Evolutionary conservation across 768 basidiomycete species (phyloP), one percentile per base, ranked within the genome.

Genomic region (Termitomyces sp.): DNA sequence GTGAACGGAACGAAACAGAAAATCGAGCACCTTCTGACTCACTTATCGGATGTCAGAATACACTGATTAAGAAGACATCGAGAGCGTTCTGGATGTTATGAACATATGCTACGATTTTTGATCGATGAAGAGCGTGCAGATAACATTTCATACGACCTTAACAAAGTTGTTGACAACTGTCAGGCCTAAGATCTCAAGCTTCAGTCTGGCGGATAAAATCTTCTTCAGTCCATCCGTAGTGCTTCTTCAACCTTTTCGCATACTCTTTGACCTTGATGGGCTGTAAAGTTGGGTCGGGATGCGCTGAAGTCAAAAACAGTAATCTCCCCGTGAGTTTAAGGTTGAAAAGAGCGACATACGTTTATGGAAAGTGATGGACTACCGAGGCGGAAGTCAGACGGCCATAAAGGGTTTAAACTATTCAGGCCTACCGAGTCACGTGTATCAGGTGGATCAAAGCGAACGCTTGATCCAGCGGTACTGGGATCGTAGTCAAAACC

Each of bases 381-480:
- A 55, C 1, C 54, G 59, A 58, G 8, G 31, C 41, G 53, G 37
- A 9, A 15, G 58, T 36, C 15, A 33, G 39, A 31, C 18, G 27
- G 27, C 27, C 4, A 27, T 2, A 48, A 30, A 31, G 39, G 42
- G 16, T 8, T 20, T 34, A 27, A 6, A n/a, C n/a, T n/a, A 27
- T 15, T 12, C 9, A 36, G 7, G 18, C 76, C 47, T 53, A 78
- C 77, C 61, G 65, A 65, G 61, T 78, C 78, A 31, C 73, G 70
- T 48, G 67, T 66, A 64, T 85, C 75, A 18, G 88, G 91, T 50
- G 90, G 90, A 69, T 89, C 85, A 66, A 93, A 93, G 39, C 89
- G 81, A 37, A 93, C 91, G 68, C 88, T 89, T 11, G 89, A 91
- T 2, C 91, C 91, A 20, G 90, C 89, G 2, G 89, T 89, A 59